These are phyloP conservation scores for Boletus smithii DNA, from an alignment of 1,284 basidiomycete genomes.

Conservation along the genomic window DNA sequence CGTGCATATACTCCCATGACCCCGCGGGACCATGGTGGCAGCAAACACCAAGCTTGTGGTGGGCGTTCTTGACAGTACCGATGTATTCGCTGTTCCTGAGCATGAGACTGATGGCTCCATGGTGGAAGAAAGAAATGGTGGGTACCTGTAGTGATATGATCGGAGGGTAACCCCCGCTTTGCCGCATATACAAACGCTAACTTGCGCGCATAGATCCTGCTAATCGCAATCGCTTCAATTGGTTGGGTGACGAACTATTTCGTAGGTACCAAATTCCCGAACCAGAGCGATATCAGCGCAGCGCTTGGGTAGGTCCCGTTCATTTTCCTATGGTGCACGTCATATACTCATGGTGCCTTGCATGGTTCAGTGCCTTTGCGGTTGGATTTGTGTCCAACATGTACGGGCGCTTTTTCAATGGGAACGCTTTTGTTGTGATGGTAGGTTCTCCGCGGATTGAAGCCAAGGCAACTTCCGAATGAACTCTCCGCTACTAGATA, in stretches of 20 bases:
- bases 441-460: slow-evolving; percentile 34
- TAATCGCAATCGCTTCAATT: slow-evolving; percentile 66
- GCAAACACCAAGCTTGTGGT: slow-evolving; percentile 50
- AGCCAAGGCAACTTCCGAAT: not conserved
- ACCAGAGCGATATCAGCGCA: slow-evolving; percentile 71
- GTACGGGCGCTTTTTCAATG: slow-evolving; percentile 77
- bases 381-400: slow-evolving; percentile 83
- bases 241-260: slow-evolving; percentile 84
- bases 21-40: slow-evolving; percentile 57
- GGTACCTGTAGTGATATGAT: slow-evolving; percentile 18
- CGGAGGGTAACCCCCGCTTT: not conserved
- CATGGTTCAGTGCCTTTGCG: slow-evolving; percentile 59
- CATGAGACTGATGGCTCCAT: slow-evolving; percentile 74
- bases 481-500: slow-evolving; percentile 40
- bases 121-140: slow-evolving; percentile 69
- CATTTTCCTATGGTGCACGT: not conserved
- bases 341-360: not conserved
- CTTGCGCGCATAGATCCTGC: slow-evolving; percentile 43
- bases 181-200: not conserved
- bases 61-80: slow-evolving; percentile 81
- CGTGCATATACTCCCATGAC: slow-evolving; percentile 55
- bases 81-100: slow-evolving; percentile 74
- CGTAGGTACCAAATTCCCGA: slow-evolving; percentile 58
- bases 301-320: slow-evolving; percentile 53
- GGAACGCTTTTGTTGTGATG: slow-evolving; percentile 78